Evolutionary conservation across 1,139 yeast genomes (phyloP), one percentile per base, ranked within the genome.

Genomic region (Cylindricascospora bacillispora): DNA sequence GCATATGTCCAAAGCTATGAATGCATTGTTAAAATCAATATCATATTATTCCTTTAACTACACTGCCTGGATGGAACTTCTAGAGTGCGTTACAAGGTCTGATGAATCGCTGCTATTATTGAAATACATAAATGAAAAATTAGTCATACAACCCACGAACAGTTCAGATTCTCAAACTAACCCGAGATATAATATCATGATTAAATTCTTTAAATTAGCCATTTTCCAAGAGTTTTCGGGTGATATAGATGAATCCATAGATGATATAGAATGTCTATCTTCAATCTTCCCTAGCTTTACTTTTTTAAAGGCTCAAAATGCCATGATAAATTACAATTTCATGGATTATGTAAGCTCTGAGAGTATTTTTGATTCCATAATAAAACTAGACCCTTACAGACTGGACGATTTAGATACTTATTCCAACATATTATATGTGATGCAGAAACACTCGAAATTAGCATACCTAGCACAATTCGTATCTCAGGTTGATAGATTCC

Each of bases 401-500:
- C 60, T 92, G 20, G 97, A 89, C 46, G 95, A 85, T 46, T 61
- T 89, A 58, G 98, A 89, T 50, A 72, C 82, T 0, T 92, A 80
- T 54, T 86, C 97, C 11, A 89, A 92, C 54, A 82, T 92, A 57
- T 64, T 92, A 26, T 92, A 85, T 49, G 98, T 92, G 20, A 83
- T 83, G 82, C 95, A 85, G 45, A 81, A 83, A 51, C 69, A 74
- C 37, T 66, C 93, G 1, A 85, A 89, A 50, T 63, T 92, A 18
- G 80, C 95, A 13, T 81, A 70, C 44, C 56, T 92, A 31, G 95
- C 97, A 1, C 95, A 85, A 46, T 69, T 77, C 49, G 83, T 93
- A 0, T 70, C 81, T 0, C 72, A 73, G 32, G 72, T 86, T 15
- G 97, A 92, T 56, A 77, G 75, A 46, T 83, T 82, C 51, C 65